Base-by-base conservation (phyloP, 2,329 filamentous ascomycete genomes). In the Aotearoamyces nothofagi region DNA sequence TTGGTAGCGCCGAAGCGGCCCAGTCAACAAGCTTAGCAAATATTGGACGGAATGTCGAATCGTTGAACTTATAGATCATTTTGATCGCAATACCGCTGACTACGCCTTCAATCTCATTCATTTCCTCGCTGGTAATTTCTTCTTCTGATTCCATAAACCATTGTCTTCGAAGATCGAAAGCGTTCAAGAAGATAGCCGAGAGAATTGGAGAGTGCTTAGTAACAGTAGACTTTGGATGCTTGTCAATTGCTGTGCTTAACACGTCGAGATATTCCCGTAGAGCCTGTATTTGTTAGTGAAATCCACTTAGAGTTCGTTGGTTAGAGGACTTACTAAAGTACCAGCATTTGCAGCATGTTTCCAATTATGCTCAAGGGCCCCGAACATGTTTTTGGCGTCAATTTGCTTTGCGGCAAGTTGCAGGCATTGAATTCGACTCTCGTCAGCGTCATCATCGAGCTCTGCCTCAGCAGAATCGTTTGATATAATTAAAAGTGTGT, bases 11-110 rank as follows among this genome's bases (percentile, higher is more conserved):
- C 2, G 60, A 57, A 11, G 60, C 63, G 1, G 78, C 68, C 79
- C 86, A 94, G 33, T 92, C 82, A 25, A 92, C 63, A n/a, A 94
- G 59, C 39, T 78, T 71, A 10, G 74, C 66, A 58, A 96, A 98
- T 37, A 98, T 73, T 1, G 90, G 92, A 9, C 86, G 69, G 70
- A 98, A 98, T 1, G 79, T 73, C 1, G 79, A 76, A 49, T 98
- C 90, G 55, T 94, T 96, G 36, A 98, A 69, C 61, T 96, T 96
- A 60, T 92, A 83, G 30, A 93, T 79, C 74, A 94, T 90, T 53
- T 83, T 80, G 34, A 98, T 68, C 0, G 76, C 70, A 9, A 78
- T 71, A 7, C 77, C 68, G 47, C 82, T 78, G 39, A 81, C 46
- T 8, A 61, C 58, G 2, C 58, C 56, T 47, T 92, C 82, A 9